These are phyloP conservation scores for Panus rudis DNA, from an alignment of 768 basidiomycete genomes.

Conservation along the genomic window DNA sequence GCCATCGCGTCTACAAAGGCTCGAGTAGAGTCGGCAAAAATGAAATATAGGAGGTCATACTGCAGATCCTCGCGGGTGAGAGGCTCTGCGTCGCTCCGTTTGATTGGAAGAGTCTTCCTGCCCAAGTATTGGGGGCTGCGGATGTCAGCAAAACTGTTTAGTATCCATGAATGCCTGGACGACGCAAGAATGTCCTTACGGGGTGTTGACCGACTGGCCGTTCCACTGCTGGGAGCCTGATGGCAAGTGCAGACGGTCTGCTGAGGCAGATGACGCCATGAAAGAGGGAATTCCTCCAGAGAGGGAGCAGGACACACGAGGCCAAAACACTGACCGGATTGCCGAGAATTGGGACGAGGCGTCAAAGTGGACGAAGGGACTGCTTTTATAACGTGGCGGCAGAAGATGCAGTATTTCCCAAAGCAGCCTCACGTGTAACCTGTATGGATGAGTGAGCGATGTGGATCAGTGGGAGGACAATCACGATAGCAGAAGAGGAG, in stretches of 20 bases:
- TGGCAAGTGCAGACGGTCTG: slow-evolving; percentile 19
- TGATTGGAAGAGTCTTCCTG: slow-evolving; percentile 66
- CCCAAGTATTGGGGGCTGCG: slow-evolving; percentile 31
- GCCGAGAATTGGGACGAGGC: slow-evolving; percentile 10
- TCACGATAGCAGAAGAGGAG: neutral
- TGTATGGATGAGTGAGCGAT: slow-evolving; percentile 6
- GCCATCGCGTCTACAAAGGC: slow-evolving; percentile 64
- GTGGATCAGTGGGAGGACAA: slow-evolving; percentile 1
- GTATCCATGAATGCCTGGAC: too few relatives aligned
- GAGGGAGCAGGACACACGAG: slow-evolving; percentile 23
- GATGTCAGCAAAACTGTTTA: slow-evolving; percentile 37
- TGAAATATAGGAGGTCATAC: slow-evolving; percentile 73
- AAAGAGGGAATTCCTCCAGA: slow-evolving; percentile 11
- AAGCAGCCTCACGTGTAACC: slow-evolving; percentile 15
- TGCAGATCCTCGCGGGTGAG: slow-evolving; percentile 81
- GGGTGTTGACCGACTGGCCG: slow-evolving; percentile 22
- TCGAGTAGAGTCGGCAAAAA: slow-evolving; percentile 62
- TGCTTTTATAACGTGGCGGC: slow-evolving; percentile 16
- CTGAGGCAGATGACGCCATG: slow-evolving; percentile 26
- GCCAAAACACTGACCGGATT: slow-evolving; percentile 19
- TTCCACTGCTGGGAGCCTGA: slow-evolving; percentile 18
- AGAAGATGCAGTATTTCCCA: too few relatives aligned
- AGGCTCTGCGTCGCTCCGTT: slow-evolving; percentile 77
- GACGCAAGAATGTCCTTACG: slow-evolving; percentile 29
- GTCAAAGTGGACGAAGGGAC: slow-evolving; percentile 9